A percentile compares a stretch with the other conserved stretches of the same genome.
Conservation (phyloP, 257 asterid genomes). For the Ophiorrhiza pumila region DNA sequence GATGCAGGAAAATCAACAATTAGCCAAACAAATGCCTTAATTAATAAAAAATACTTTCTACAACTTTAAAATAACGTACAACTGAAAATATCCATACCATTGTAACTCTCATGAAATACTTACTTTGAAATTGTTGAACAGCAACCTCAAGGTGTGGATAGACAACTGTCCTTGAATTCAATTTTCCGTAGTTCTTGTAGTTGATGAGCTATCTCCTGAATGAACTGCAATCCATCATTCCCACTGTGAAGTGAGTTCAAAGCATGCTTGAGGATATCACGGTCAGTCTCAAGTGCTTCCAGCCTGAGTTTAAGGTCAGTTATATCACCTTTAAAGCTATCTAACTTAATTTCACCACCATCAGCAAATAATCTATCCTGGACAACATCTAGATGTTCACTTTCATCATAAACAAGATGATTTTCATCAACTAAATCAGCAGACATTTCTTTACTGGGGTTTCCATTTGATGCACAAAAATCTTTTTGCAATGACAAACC, state of each 20-base stretch:
- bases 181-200: constrained; percentile 39
- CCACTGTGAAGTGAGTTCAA: constrained; percentile 42
- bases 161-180: constrained; percentile 25
- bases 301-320: constrained; percentile 38
- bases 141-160: constrained; percentile 21
- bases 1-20: background rate
- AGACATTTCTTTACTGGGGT: constrained; percentile 15
- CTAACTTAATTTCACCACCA: constrained; percentile 26
- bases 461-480: constrained; percentile 20
- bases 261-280: constrained; percentile 39
- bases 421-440: constrained; percentile 24
- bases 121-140: constrained; percentile 12
- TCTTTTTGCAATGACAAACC: constrained; percentile 16
- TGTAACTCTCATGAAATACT: constrained; percentile 3
- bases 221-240: constrained; percentile 40
- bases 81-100: background rate
- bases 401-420: constrained; percentile 16
- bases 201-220: constrained; percentile 51
- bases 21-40: background rate
- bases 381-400: constrained; percentile 12
- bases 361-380: constrained; percentile 13
- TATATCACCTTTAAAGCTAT: constrained; percentile 32
- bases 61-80: background rate
- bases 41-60: background rate
- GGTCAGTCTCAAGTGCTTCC: constrained; percentile 50